Evolutionary conservation across 306 rosid species (phyloP).

Genomic region (Rosa chinensis): DNA sequence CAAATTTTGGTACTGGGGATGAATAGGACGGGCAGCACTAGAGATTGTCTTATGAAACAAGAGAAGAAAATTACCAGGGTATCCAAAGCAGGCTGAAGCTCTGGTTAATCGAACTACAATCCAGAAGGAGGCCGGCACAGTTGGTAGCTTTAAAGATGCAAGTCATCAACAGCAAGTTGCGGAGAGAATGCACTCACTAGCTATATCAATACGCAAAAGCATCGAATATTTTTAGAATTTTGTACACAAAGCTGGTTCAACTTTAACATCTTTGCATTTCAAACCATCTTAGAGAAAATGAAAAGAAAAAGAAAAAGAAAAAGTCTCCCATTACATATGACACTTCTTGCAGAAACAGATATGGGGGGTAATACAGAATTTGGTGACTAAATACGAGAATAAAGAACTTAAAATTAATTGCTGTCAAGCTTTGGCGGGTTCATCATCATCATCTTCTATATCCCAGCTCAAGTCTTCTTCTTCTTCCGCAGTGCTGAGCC

Average conservation of each 20-base stretch:
- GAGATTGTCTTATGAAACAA: background rate
- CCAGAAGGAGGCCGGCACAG: background rate
- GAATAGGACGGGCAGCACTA: background rate
- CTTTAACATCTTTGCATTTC: constrained; percentile 32
- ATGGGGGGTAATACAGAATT: constrained; percentile 21
- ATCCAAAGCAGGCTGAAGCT: background rate
- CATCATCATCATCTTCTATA: constrained; percentile 66
- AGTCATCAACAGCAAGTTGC: background rate
- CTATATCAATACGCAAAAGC: background rate
- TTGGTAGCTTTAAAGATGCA: too few relatives aligned
- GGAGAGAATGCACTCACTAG: too few relatives aligned
- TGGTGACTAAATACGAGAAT: constrained; percentile 10
- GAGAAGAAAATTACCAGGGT: background rate
- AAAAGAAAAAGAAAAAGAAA: background rate
- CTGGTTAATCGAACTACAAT: background rate
- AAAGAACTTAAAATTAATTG: background rate
- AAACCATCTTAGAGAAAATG: constrained; percentile 16
- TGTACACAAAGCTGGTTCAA: constrained; percentile 16
- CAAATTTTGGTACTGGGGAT: background rate
- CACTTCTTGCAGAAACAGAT: constrained; percentile 20
- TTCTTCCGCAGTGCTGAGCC: constrained; percentile 64
- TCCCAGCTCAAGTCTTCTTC: constrained; percentile 95
- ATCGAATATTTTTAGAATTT: background rate
- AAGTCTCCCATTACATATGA: constrained; percentile 15
- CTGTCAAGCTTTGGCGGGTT: constrained; percentile 49